Evolutionary conservation across 352 stramenopile species (phyloP), one percentile per base, ranked within the genome.

Genomic region (Phytophthora litchii): DNA sequence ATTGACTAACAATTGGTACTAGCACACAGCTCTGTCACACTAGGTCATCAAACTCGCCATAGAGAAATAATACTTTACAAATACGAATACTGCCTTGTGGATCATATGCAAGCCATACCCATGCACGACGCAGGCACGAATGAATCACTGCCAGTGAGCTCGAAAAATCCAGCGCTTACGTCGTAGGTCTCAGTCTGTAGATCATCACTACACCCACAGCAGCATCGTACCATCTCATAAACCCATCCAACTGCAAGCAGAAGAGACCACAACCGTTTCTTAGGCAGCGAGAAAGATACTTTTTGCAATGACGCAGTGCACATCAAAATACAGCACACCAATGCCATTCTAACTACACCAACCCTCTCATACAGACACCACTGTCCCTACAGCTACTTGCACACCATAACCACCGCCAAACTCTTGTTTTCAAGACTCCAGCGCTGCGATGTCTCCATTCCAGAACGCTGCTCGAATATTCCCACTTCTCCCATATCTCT

Each of bases 381-480:
- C 23, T 5, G n/a, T n/a, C n/a, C n/a, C n/a, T n/a, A n/a, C n/a
- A 27, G 5, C 23, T 27, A 27, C 23, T 5, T 27, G 23, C 3
- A 51, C 23, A 31, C 38, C 19, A 27, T 2, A 46, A n/a, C 1
- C 40, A 19, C 3, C 23, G 23, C 3, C 23, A 27, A 27, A 27
- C 23, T 3, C 23, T 27, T 27, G 23, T 27, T 5, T 27, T 27
- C 23, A 27, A 27, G 23, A 27, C 23, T 5, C 23, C 23, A 27
- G 23, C 23, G 23, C 23, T 27, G 23, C 23, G 5, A 27, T 5
- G 3, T 5, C 45, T 61, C 54, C 43, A 49, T 38, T 54, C 52
- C 42, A 54, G 56, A 64, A 59, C 38, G 48, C 56, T 59, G 23
- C 47, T 59, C 37, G 56, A 64, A 64, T 38, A 4, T 64, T 64